Conservation (phyloP, 2,329 filamentous ascomycete genomes). For the Fusarium chuoi region DNA sequence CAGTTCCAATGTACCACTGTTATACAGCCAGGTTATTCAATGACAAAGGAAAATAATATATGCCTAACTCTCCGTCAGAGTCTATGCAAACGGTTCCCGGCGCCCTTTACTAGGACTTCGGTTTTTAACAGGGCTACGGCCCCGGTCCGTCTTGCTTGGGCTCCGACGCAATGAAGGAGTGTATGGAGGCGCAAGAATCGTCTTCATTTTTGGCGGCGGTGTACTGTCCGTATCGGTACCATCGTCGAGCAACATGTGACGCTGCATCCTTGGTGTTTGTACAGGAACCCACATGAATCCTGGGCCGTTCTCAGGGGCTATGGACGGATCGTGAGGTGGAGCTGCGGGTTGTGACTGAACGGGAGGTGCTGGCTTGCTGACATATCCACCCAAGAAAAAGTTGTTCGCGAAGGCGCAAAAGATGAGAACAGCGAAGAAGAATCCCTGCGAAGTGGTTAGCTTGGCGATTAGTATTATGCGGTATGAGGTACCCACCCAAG, state of each 20-base stretch:
- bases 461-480: neutral
- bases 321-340: conserved; percentile 35
- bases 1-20: conserved; percentile 28
- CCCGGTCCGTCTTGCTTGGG: conserved; percentile 61
- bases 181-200: conserved; percentile 56
- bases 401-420: conserved; percentile 63
- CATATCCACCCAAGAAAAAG: conserved; percentile 54
- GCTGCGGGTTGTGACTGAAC: conserved; percentile 41
- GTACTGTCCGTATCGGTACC: conserved; percentile 64
- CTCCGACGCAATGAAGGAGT: conserved; percentile 60
- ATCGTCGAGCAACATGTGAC: conserved; percentile 57
- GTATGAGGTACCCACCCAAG: conserved; percentile 58
- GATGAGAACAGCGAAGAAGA: conserved; percentile 61
- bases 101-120: conserved; percentile 52
- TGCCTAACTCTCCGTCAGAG: neutral
- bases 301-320: conserved; percentile 49
- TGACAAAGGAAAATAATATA: conserved; percentile 16
- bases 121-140: conserved; percentile 59
- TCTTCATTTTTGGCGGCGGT: conserved; percentile 54
- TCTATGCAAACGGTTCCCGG: conserved; percentile 17
- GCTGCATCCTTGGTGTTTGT: conserved; percentile 58
- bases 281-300: conserved; percentile 63
- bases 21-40: conserved; percentile 33
- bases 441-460: conserved; percentile 53
- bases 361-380: conserved; percentile 42